These are phyloP conservation scores for Thalassiosira mediterranea DNA, from an alignment of 352 stramenopile species.

Conservation along the genomic window DNA sequence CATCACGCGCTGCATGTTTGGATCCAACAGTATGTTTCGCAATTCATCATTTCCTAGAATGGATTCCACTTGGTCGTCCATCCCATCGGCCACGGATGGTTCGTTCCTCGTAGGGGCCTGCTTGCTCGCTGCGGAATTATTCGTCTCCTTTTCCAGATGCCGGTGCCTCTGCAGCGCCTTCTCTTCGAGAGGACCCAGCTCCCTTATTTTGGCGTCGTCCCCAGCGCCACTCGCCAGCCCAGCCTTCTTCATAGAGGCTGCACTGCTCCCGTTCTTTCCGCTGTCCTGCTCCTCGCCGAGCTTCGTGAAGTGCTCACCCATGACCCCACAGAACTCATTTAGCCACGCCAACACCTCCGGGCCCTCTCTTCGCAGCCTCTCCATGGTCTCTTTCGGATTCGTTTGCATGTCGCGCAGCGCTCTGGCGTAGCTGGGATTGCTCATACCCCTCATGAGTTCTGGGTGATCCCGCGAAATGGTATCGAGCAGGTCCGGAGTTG, in stretches of 20 bases:
- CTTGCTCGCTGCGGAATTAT: background rate
- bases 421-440: conserved; percentile 46
- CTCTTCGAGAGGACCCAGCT: conserved; percentile 57
- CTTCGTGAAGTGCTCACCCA: conserved; percentile 59
- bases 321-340: conserved; percentile 48
- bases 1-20: conserved; percentile 60
- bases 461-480: conserved; percentile 46
- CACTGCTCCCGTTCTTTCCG: conserved; percentile 5
- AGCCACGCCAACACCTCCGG: conserved; percentile 55
- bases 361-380: conserved; percentile 41
- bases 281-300: conserved; percentile 38
- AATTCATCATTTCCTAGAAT: conserved; percentile 57
- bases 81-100: no score
- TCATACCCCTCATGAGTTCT: conserved; percentile 36
- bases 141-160: conserved; percentile 3
- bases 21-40: conserved; percentile 54
- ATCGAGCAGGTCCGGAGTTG: conserved; percentile 35
- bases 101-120: conserved; percentile 12
- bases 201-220: conserved; percentile 30
- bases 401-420: conserved; percentile 57
- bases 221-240: background rate
- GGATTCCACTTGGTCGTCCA: conserved; percentile 38
- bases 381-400: conserved; percentile 56
- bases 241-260: no score
- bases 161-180: conserved; percentile 48